Base-by-base conservation (phyloP, 108 stramenopile species). In the Aurantiochytrium sp. region DNA sequence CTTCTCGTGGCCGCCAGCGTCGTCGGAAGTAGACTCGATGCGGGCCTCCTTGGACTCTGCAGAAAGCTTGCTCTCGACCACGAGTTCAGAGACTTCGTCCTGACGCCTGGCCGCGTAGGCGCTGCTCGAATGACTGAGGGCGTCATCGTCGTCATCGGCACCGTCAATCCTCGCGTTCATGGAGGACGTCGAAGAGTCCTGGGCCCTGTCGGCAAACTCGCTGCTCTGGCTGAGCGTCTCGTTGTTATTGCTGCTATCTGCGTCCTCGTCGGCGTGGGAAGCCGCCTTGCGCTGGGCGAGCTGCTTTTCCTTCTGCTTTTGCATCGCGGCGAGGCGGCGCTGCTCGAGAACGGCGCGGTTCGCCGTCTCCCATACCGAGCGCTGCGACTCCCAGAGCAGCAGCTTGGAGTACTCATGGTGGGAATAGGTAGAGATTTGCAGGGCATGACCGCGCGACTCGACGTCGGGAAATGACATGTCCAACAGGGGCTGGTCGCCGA, bases 401-500 rank as follows among this genome's bases (percentile, higher is more conserved):
- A 81, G 45, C 45, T 81, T 81, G n/a, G 10, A 30, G 45, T 48
- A 81, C 73, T 81, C 73, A 12, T 22, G 39, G 3, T 81, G 73
- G 6, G 39, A 24, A 81, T 81, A 81, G 45, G 73, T 81, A 30
- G 73, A 6, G 12, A 81, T 48, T 42, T 81, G 73, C n/a, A 48
- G 19, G 27, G 73, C 73, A 24, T 24, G 73, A 48, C 45, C 45
- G 1, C 45, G 39, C n/a, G 42, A n/a, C 73, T 81, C 73, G 32
- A 95, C 91, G 85, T 94, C 93, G 27, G 94, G 94, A 73, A 95
- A 93, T 15, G 91, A 87, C n/a, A 95, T 88, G 86, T 95, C 94
- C 22, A 95, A 69, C 3, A 95, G 92, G 15, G 93, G 94, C 90
- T 95, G 93, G 52, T 93, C 92, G 31, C 90, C 93, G 34, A 53